phyloP scores from a whole-genome alignment of 139 green algal species.

The Closterium sp. region DNA sequence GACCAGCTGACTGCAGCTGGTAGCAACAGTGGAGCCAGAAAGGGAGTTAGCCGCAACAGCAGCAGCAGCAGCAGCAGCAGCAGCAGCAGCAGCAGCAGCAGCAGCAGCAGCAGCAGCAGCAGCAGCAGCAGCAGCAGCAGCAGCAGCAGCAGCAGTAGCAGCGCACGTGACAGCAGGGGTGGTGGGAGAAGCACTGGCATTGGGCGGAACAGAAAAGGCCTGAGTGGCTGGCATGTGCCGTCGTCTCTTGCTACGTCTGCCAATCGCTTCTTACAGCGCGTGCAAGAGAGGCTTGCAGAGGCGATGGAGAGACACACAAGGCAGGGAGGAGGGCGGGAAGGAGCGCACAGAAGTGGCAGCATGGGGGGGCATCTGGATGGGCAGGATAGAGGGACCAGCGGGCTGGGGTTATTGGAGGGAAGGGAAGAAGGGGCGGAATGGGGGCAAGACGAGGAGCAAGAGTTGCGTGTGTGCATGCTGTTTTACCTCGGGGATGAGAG shows the following conservation, averaged over 20 bases:
- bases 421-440: neutral
- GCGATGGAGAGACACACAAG: neutral
- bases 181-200: neutral
- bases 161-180: too few species aligned
- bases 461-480: neutral
- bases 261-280: neutral
- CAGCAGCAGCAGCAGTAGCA: neutral
- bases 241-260: neutral
- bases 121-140: too few species aligned
- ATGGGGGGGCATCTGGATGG: neutral
- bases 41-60: too few species aligned
- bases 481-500: neutral
- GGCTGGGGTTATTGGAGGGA: neutral
- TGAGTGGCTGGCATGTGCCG: neutral
- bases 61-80: too few species aligned
- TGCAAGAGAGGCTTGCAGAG: neutral
- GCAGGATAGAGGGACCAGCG: neutral
- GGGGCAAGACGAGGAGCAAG: neutral
- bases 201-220: neutral
- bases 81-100: too few species aligned
- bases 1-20: too few species aligned
- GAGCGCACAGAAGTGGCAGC: neutral
- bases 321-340: neutral
- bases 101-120: too few species aligned
- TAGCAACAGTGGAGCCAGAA: too few species aligned